phyloP scores from a whole-genome alignment of 192 early-diverging fungal genomes.

The Podila verticillata region DNA sequence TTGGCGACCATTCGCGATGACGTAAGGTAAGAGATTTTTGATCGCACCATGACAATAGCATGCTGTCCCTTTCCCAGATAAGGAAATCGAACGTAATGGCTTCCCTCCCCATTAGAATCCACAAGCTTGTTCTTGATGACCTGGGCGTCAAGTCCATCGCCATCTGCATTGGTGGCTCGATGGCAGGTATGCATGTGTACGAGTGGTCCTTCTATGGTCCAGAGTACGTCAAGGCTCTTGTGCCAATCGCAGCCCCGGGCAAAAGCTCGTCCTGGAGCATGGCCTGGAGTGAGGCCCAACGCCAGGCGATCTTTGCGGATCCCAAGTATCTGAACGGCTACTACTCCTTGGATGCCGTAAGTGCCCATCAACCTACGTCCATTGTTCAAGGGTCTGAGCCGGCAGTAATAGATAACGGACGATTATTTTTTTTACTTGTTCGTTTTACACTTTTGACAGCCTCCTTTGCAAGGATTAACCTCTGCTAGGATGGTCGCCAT shows the following conservation, averaged over 20 bases:
- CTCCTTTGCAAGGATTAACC: constrained; percentile 50
- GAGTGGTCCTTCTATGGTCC: constrained; percentile 94
- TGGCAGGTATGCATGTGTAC: constrained; percentile 98
- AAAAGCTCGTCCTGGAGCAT: constrained; percentile 99
- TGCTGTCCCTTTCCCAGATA: too few relatives aligned
- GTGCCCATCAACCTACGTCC: background rate
- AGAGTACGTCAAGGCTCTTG: constrained; percentile 87
- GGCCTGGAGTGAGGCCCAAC: constrained; percentile 97
- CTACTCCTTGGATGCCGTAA: constrained; percentile 35
- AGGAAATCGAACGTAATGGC: background rate
- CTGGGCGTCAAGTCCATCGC: constrained; percentile 90
- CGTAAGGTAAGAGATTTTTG: constrained; percentile 70
- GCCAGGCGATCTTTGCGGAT: constrained; percentile 96
- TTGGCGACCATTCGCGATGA: constrained; percentile 89
- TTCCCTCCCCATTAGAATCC: constrained; percentile 59
- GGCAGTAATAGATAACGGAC: constrained; percentile 34
- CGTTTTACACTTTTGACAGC: too few relatives aligned
- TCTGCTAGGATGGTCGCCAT: constrained; percentile 96
- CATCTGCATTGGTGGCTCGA: constrained; percentile 94
- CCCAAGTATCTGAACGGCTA: constrained; percentile 71
- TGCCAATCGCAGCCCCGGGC: constrained; percentile 95
- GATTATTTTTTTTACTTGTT: too few relatives aligned
- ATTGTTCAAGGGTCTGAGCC: constrained; percentile 64
- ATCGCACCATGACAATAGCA: too few relatives aligned
- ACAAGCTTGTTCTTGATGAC: constrained; percentile 82